Base-by-base conservation (phyloP, 352 stramenopile species). In the Globisporangium parvum region DNA sequence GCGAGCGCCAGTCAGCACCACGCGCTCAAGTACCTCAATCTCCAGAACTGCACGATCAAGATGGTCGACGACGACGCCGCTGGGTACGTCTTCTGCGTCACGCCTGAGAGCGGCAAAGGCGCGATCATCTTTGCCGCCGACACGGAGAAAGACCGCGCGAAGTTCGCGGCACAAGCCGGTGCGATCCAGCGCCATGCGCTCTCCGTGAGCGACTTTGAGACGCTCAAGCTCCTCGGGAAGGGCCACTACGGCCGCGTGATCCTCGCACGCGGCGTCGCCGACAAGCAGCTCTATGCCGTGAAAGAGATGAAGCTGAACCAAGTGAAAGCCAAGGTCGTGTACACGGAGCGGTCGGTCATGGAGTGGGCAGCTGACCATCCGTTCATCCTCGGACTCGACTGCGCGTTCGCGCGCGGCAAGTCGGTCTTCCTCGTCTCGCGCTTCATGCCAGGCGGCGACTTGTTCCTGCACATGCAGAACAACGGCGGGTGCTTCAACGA, bases 391-490 rank as follows among this genome's bases (percentile, higher is more conserved):
- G 96, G 93, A 37, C 73, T 99, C n/a, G 93, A 98, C 67, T 98
- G 89, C 67, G 94, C 96, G 1, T 95, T 98, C 53, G 95, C 98
- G 52, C 93, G 87, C 17, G 77, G 91, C 47, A 96, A 97, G 47
- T 98, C 98, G 42, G 80, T 99, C 6, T 99, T 98, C 65, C 71
- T 99, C 24, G 91, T 98, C 23, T 95, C 98, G 24, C 97, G 98
- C 70, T 99, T 99, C 67, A 98, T 98, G 85, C 83, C 95, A 8
- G 97, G 97, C 10, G 97, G 97, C 9, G 96, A 99, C 67, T 73
- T 99, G 28, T 95, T 95, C 55, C 54, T 92, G 45, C 84, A 95
- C 63, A 88, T 95, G 81, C 83, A 93, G 61, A 90, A 91, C 64
- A 77, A 86, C 48, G 84, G 84, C 53, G 85, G 85, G 2, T 87